A percentile compares a stretch with the other conserved stretches of the same genome.
These are phyloP conservation scores for Fusarium neocosmosporiellum DNA, from an alignment of 2,329 filamentous ascomycete species.

Conservation along the genomic window DNA sequence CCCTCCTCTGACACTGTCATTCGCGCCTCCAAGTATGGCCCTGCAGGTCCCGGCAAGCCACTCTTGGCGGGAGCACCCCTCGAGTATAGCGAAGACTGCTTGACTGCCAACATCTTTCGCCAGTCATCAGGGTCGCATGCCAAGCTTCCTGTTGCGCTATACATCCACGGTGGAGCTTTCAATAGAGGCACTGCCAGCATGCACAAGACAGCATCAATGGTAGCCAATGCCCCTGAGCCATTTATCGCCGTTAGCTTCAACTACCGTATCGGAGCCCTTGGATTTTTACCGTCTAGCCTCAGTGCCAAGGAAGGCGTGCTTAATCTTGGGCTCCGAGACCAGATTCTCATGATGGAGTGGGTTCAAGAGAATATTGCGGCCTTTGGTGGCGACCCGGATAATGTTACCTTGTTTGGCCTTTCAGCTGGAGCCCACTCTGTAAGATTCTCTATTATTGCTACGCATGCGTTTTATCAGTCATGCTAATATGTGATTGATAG, in stretches of 20 bases:
- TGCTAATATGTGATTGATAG: slow-evolving; percentile 47
- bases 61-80: slow-evolving; percentile 37
- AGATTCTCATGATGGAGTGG: slow-evolving; percentile 63
- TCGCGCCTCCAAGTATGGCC: slow-evolving; percentile 53
- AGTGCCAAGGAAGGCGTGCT: slow-evolving; percentile 62
- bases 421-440: slow-evolving; percentile 65
- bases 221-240: slow-evolving; percentile 62
- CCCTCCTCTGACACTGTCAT: slow-evolving; percentile 43
- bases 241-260: slow-evolving; percentile 63
- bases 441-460: background rate
- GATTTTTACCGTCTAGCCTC: slow-evolving; percentile 68
- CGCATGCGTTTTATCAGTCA: rapidly evolving
- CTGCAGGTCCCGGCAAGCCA: slow-evolving; percentile 39
- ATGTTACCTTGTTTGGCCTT: slow-evolving; percentile 51
- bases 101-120: slow-evolving; percentile 65
- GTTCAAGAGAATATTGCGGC: slow-evolving; percentile 63
- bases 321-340: slow-evolving; percentile 66
- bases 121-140: slow-evolving; percentile 44
- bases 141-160: slow-evolving; percentile 60
- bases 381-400: slow-evolving; percentile 63
- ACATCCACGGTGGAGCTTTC: slow-evolving; percentile 63
- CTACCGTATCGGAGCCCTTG: slow-evolving; percentile 67
- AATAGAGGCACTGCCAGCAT: slow-evolving; percentile 61
- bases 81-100: slow-evolving; percentile 62
- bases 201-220: slow-evolving; percentile 72